A percentile compares a stretch with the other conserved stretches of the same genome.
phyloP scores from a whole-genome alignment of 331 rosid genomes.

The Prunus yedoensis region DNA sequence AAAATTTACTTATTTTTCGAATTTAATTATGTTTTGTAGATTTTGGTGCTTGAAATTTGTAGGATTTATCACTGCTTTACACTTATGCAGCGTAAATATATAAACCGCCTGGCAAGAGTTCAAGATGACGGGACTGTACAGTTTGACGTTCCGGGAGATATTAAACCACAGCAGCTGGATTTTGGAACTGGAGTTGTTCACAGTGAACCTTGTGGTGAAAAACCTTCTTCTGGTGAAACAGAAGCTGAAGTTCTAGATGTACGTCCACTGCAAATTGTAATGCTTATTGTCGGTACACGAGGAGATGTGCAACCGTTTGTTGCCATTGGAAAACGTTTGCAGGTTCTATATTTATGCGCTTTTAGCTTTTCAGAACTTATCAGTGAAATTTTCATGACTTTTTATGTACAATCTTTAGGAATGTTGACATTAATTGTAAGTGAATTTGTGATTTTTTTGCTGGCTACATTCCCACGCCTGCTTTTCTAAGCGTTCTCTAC shows the following conservation, averaged over 20 bases:
- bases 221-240: constrained; percentile 7
- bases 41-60: not conserved
- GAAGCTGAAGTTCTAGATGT: constrained; percentile 29
- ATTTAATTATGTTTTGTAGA: not conserved
- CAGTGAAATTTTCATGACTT: not conserved
- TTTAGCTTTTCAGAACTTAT: not conserved
- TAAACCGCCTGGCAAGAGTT: constrained; percentile 49
- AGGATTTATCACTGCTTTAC: constrained; percentile 5
- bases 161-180: constrained; percentile 37
- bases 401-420: no score
- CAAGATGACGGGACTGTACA: constrained; percentile 72
- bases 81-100: constrained; percentile 50
- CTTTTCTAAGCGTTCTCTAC: not conserved
- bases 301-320: constrained; percentile 97
- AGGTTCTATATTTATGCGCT: constrained; percentile 40
- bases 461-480: not conserved
- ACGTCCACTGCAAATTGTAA: constrained; percentile 73
- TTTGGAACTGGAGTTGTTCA: constrained; percentile 34
- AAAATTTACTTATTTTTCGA: not conserved
- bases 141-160: constrained; percentile 59
- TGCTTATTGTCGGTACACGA: constrained; percentile 91
- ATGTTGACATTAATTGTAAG: not conserved
- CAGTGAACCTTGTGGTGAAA: constrained; percentile 23
- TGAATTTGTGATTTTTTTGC: not conserved
- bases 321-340: constrained; percentile 87